Conservation (phyloP, 2,329 filamentous ascomycete species). For the Trichoderma sp. region DNA sequence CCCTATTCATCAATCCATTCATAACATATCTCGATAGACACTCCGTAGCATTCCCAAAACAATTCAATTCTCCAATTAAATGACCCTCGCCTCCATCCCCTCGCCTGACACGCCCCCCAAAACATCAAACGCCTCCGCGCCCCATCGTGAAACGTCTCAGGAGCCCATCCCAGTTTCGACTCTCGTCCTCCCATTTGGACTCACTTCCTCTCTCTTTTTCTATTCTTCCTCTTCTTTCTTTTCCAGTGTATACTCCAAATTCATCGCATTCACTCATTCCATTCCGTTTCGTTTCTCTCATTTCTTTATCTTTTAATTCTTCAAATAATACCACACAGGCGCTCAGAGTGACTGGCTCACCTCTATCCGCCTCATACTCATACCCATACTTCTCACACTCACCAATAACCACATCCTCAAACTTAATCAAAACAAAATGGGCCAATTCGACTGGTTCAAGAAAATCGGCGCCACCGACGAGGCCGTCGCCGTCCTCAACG, state of each 20-base stretch:
- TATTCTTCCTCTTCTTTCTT: background rate
- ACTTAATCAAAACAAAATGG: slow-evolving; percentile 36
- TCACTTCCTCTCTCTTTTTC: too few relatives aligned
- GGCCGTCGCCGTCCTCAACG: slow-evolving; percentile 61
- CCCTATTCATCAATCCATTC: background rate
- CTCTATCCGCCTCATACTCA: background rate
- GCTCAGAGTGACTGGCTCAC: background rate
- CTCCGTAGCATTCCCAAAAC: background rate
- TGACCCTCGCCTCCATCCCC: background rate
- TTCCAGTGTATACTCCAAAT: background rate
- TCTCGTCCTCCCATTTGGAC: background rate
- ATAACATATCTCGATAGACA: background rate
- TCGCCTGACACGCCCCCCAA: background rate
- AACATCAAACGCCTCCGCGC: slow-evolving; percentile 2
- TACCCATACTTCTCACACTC: background rate
- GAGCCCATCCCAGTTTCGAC: slow-evolving; percentile 15
- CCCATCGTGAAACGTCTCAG: slow-evolving; percentile 25
- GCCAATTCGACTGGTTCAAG: slow-evolving; percentile 58
- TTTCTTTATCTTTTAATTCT: background rate
- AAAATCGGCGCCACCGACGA: slow-evolving; percentile 59
- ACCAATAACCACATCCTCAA: background rate
- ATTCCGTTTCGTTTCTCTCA: background rate
- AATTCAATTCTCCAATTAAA: background rate
- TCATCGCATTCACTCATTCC: background rate
- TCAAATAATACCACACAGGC: background rate